phyloP scores from a whole-genome alignment of 2,329 filamentous ascomycete genomes.

The Rachicladosporium sp. region DNA sequence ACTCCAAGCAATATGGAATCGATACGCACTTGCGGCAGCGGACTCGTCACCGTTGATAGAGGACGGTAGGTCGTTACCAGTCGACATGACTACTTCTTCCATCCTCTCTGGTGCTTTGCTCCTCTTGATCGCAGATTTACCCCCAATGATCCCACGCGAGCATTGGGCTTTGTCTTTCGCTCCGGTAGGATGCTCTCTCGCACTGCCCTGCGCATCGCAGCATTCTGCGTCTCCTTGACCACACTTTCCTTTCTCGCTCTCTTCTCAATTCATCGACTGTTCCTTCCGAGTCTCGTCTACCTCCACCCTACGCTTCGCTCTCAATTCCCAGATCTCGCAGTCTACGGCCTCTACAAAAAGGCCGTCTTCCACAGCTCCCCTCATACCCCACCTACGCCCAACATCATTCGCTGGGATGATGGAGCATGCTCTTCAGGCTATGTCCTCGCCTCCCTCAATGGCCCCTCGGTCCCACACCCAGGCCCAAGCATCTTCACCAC shows the following conservation, averaged over 20 bases:
- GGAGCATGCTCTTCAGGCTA: conserved; percentile 18
- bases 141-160: too few species aligned
- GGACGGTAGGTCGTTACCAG: too few species aligned
- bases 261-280: conserved; percentile 14
- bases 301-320: conserved; percentile 16
- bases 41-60: too few species aligned
- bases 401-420: conserved; percentile 17
- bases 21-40: too few species aligned
- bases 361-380: conserved; percentile 12
- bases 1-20: too few species aligned
- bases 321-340: conserved; percentile 21
- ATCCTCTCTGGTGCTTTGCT: too few species aligned
- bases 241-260: conserved; percentile 6
- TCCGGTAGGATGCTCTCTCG: too few species aligned
- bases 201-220: too few species aligned
- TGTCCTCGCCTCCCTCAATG: conserved; percentile 20
- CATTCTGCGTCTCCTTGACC: too few species aligned
- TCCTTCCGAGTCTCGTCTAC: conserved; percentile 20
- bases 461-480: conserved; percentile 16
- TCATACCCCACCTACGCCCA: conserved; percentile 16
- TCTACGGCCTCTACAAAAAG: conserved; percentile 20
- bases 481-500: conserved; percentile 26
- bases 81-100: too few species aligned
- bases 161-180: too few species aligned
- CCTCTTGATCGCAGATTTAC: too few species aligned